Evolutionary conservation across 495 filamentous ascomycete genomes (phyloP), one percentile per base, ranked within the genome.

Genomic region (Clavariopsis aquatica): DNA sequence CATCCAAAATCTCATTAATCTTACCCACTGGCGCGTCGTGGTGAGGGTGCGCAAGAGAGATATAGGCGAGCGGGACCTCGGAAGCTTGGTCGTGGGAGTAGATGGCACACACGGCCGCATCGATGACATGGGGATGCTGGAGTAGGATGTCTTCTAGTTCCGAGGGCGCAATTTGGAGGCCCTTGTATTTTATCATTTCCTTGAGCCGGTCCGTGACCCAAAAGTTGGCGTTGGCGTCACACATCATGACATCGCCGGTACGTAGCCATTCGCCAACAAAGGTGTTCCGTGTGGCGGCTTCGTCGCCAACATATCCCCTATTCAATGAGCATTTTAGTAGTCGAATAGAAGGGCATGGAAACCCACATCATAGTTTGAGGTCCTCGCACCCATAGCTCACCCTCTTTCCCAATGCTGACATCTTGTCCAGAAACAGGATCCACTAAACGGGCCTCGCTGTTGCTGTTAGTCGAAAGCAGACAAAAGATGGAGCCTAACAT

Each of bases 121-220:
- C 65, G n/a, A 43, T 45, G 7, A 68, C 65, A 3, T 57, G 7
- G n/a, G 58, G 59, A 29, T 68, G 58, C 23, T 54, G 43, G 24
- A 54, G n/a, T n/a, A 68, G 65, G 3, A 68, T 3, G 29, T 62
- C 59, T 45, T 68, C 65, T 1, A 68, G 59, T 45, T 68, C 65
- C 2, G 59, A 55, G 13, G 65, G 65, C 15, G 65, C 65, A 23
- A 68, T 60, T 47, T 68, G 65, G 7, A 62, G 36, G 4, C 65
- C 65, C 27, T 68, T 68, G 49, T 62, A 68, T 45, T 68, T 68
- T 13, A 68, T 68, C 58, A 68, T 57, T 45, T 68, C 65, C 27
- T 68, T 68, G 27, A 62, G 36, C 1, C 65, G 51, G 22, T 68
- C 65, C 10, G 51, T 56, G 52, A 68, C 45, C 51, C 54, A 68